Base-by-base conservation (phyloP, 164 flowering plant genomes). In the Houttuynia cordata region DNA sequence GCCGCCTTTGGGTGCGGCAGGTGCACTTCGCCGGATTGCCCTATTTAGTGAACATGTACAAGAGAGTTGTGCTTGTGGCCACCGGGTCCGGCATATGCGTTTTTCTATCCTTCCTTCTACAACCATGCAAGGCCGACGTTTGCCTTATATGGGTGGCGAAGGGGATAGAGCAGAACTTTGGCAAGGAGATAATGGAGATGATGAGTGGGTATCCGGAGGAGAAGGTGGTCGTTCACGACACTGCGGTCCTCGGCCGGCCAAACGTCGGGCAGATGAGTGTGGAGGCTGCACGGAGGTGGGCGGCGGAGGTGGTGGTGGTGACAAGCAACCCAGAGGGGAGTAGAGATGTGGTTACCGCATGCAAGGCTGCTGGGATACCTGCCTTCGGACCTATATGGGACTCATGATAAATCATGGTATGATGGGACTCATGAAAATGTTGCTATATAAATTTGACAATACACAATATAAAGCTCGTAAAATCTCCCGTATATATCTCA, bases 321-420 rank as follows among this genome's bases (percentile, higher is more conserved):
- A 84, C 90, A 0, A 84, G 90, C 64, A 84, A 82, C 60, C 90
- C 87, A 9, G 77, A 81, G 57, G 87, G 87, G 34, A 85, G 87
- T 58, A 74, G 86, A 58, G 87, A 85, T 37, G 87, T 81, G 34
- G 83, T 79, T 1, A 62, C 73, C 53, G 79, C 87, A 22, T 85
- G 87, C 77, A 77, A 81, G 64, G 65, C 37, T 10, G 68, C 77
- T 10, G 84, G 87, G 22, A 68, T 81, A 23, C 67, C 85, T 19
- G 86, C 91, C 0, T 85, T 85, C 54, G 87, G 86, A 12, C 85
- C 87, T 12, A 82, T 85, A 47, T 85, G 87, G 91, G 91, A 85
- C 59, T 85, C 91, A n/a, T n/a, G n/a, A n/a, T n/a, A n/a, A n/a
- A n/a, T n/a, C n/a, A n/a, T n/a, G n/a, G n/a, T n/a, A n/a, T n/a